phyloP scores from a whole-genome alignment of 73 alveolate genomes.

The Blepharisma stoltei region DNA sequence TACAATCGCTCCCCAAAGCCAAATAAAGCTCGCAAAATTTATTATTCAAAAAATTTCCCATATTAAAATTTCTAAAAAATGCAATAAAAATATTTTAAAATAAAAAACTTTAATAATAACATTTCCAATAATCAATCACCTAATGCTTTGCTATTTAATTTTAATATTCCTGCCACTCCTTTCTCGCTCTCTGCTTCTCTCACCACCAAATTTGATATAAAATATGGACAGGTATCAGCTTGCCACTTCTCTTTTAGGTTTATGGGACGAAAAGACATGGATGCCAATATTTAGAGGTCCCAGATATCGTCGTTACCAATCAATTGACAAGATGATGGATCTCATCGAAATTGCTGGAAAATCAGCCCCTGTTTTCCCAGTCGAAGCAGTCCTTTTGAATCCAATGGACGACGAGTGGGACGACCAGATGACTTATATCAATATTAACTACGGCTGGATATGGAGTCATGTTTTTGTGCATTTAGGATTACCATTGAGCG shows the following conservation, averaged over 20 bases:
- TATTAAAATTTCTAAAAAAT: too few relatives aligned
- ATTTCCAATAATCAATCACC: too few relatives aligned
- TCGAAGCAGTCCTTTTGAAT: slow-evolving; percentile 48
- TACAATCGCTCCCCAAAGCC: too few relatives aligned
- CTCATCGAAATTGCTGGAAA: slow-evolving; percentile 57
- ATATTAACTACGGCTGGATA: slow-evolving; percentile 48
- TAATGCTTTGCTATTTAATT: too few relatives aligned
- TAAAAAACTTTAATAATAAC: too few relatives aligned
- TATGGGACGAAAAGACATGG: slow-evolving; percentile 64
- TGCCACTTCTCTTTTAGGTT: slow-evolving; percentile 60
- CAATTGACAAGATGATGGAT: slow-evolving; percentile 74
- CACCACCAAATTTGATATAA: neutral
- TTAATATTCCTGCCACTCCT: too few relatives aligned
- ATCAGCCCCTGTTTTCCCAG: slow-evolving; percentile 65
- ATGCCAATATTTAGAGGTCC: slow-evolving; percentile 59
- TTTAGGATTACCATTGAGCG: slow-evolving; percentile 12
- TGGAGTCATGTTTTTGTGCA: neutral
- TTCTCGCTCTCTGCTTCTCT: too few relatives aligned
- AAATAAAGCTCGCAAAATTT: too few relatives aligned
- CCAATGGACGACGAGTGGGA: slow-evolving; percentile 78
- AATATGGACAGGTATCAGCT: slow-evolving; percentile 70
- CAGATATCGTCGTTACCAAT: slow-evolving; percentile 67
- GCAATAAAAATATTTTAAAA: too few relatives aligned
- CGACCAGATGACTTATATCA: slow-evolving; percentile 70
- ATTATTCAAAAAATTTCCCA: too few relatives aligned